Evolutionary conservation across 768 basidiomycete species (phyloP).

Genomic region (Russula brevipes): DNA sequence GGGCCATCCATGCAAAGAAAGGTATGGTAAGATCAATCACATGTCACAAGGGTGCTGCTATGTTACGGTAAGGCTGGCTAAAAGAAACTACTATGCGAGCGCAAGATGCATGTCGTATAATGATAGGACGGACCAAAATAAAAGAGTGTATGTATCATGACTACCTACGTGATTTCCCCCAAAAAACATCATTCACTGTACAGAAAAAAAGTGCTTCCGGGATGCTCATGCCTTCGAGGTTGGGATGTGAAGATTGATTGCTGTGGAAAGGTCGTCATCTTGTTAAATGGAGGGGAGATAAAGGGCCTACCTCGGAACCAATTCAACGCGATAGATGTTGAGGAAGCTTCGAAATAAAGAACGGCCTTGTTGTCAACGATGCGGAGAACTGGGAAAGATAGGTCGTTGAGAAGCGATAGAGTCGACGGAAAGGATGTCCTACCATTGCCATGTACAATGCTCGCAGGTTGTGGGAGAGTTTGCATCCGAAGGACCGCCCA

Average conservation of each 20-base stretch:
- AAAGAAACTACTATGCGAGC: conserved; percentile 17
- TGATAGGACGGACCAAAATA: conserved; percentile 17
- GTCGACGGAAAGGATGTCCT: conserved; percentile 24
- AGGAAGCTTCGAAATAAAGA: conserved; percentile 80
- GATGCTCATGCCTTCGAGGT: conserved; percentile 62
- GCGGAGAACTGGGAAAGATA: conserved; percentile 54
- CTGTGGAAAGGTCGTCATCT: conserved; percentile 35
- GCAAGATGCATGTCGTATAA: conserved; percentile 26
- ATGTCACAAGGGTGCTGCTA: conserved; percentile 5
- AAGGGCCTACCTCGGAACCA: conserved; percentile 75
- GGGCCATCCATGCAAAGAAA: background rate
- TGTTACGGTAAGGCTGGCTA: conserved; percentile 2
- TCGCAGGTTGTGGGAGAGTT: conserved; percentile 83
- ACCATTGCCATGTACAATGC: conserved; percentile 86
- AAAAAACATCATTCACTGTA: conserved; percentile 23
- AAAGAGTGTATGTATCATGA: conserved; percentile 15
- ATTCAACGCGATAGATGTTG: conserved; percentile 77
- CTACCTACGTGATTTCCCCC: conserved; percentile 15
- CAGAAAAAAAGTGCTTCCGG: conserved; percentile 17
- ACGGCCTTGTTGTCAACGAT: conserved; percentile 91
- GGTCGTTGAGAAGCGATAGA: conserved; percentile 8
- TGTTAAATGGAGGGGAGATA: conserved; percentile 1
- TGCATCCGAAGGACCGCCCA: conserved; percentile 97
- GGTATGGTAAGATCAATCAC: conserved; percentile 3
- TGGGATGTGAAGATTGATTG: conserved; percentile 86